phyloP scores from a whole-genome alignment of 2,329 filamentous ascomycete genomes.

The Aspergillus amoenus region DNA sequence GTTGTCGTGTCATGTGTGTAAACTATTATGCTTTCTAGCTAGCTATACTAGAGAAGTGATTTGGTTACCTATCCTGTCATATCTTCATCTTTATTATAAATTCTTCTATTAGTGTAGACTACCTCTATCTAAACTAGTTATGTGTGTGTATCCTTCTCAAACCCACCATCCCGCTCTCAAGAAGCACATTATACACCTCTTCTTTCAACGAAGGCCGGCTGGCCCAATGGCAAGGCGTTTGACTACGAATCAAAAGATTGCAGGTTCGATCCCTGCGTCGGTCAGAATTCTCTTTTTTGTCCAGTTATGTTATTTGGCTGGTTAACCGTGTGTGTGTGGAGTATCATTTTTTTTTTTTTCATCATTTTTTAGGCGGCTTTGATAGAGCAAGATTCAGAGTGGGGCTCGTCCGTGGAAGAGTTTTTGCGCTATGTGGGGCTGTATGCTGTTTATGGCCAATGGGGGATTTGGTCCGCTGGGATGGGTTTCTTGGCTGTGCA shows the following conservation, averaged over 20 bases:
- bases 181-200: fast-evolving
- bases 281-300: slow-evolving; percentile 21
- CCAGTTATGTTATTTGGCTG: neutral
- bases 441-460: neutral
- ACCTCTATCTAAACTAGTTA: too few species aligned
- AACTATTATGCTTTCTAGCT: neutral
- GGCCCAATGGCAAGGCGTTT: slow-evolving; percentile 46
- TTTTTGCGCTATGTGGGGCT: neutral
- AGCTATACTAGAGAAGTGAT: neutral
- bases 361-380: neutral
- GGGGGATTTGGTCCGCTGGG: too few species aligned
- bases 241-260: slow-evolving; percentile 55
- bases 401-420: neutral
- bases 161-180: too few species aligned
- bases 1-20: neutral
- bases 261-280: slow-evolving; percentile 47
- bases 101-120: too few species aligned
- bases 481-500: too few species aligned
- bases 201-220: neutral
- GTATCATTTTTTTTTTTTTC: neutral
- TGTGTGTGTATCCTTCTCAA: too few species aligned
- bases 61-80: neutral
- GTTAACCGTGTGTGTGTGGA: neutral
- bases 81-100: too few species aligned
- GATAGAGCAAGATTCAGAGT: too few species aligned